phyloP scores from a whole-genome alignment of 148 eudicot genomes.

The Silene latifolia region DNA sequence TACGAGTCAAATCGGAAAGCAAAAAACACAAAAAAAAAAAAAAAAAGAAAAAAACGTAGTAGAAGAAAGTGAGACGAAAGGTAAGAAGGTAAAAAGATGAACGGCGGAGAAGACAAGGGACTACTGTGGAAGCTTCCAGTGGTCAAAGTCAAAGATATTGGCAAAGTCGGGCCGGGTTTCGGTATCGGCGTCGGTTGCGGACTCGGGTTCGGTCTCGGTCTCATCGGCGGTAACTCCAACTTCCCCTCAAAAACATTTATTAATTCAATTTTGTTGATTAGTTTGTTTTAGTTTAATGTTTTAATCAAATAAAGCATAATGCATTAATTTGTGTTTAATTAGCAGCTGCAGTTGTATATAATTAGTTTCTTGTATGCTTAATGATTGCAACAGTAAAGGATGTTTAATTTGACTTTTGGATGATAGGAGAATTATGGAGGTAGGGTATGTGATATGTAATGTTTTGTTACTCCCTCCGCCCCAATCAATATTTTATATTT shows the following conservation, averaged over 20 bases:
- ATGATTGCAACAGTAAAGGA: neutral
- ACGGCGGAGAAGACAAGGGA: constrained; percentile 38
- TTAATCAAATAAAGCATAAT: neutral
- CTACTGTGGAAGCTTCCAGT: constrained; percentile 65
- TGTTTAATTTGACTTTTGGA: neutral
- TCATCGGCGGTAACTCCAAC: constrained; percentile 48
- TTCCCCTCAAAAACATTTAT: no score
- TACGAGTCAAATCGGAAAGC: no score
- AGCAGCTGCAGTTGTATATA: neutral
- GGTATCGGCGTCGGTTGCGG: constrained; percentile 52
- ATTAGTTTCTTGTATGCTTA: neutral
- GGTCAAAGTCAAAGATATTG: constrained; percentile 39
- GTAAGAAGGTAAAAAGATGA: constrained; percentile 4
- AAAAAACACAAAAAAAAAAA: no score
- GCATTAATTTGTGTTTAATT: neutral
- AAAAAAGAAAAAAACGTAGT: neutral
- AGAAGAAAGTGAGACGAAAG: neutral
- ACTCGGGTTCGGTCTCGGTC: constrained; percentile 61
- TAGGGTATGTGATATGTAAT: neutral
- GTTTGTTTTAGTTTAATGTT: neutral
- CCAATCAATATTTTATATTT: no score
- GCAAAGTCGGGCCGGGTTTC: constrained; percentile 65
- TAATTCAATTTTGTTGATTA: neutral
- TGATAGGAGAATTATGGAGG: neutral
- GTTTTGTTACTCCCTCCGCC: no score